phyloP scores from a whole-genome alignment of 1,284 basidiomycete species.

The Ceratobasidium sp. region DNA sequence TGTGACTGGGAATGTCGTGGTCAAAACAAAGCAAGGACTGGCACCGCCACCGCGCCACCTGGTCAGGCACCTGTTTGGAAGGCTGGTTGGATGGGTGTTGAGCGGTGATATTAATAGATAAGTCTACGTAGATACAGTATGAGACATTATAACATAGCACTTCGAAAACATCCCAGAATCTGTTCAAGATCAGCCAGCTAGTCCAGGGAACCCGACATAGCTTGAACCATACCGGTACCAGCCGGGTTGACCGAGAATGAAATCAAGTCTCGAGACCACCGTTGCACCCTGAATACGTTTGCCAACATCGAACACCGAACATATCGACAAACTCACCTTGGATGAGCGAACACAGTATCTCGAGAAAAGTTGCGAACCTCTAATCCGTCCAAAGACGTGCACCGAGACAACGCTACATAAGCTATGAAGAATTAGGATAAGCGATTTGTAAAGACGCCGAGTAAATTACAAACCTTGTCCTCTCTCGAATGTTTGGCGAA shows the following conservation, averaged over 20 bases:
- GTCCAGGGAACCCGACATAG: too few relatives aligned
- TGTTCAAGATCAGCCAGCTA: too few relatives aligned
- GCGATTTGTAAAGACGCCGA: background rate
- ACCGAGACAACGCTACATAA: conserved; percentile 54
- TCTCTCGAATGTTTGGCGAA: conserved; percentile 78
- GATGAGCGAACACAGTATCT: conserved; percentile 5
- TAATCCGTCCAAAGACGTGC: conserved; percentile 51
- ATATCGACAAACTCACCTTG: background rate
- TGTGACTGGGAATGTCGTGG: background rate
- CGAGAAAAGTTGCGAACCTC: conserved; percentile 52
- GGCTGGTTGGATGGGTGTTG: background rate
- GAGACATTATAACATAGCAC: too few relatives aligned
- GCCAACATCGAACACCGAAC: background rate
- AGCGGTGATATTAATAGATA: background rate
- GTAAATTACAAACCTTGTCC: conserved; percentile 57
- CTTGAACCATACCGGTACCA: background rate
- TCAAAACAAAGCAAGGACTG: background rate
- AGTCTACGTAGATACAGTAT: too few relatives aligned
- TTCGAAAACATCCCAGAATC: too few relatives aligned
- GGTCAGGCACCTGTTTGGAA: background rate
- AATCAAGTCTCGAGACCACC: background rate
- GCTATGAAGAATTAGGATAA: conserved; percentile 46
- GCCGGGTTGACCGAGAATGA: background rate
- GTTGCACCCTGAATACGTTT: background rate
- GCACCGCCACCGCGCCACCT: conserved; percentile 7